These are phyloP conservation scores for Russula dissimulans DNA, from an alignment of 768 basidiomycete genomes.

Conservation along the genomic window DNA sequence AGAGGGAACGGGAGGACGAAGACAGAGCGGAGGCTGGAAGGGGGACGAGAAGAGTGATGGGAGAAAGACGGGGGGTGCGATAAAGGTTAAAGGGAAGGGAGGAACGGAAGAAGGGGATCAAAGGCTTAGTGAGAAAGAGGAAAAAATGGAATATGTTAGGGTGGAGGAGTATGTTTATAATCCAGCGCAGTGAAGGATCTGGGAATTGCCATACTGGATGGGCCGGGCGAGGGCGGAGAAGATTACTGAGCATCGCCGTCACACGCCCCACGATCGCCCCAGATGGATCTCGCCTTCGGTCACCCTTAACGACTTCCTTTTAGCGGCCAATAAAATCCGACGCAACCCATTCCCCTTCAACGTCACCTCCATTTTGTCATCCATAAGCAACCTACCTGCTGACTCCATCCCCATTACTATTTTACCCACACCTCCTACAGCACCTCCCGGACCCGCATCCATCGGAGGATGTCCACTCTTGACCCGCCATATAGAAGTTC, in stretches of 20 bases:
- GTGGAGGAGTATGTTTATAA: constrained; percentile 17
- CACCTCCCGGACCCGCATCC: not conserved
- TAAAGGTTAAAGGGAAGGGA: not conserved
- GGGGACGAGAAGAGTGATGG: not conserved
- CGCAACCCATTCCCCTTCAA: not conserved
- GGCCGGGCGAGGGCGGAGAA: not conserved
- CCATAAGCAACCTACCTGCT: not conserved
- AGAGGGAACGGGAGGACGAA: not conserved
- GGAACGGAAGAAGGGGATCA: not conserved
- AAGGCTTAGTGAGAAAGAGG: constrained; percentile 10
- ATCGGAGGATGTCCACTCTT: not conserved
- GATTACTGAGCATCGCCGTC: constrained; percentile 18
- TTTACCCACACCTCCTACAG: not conserved
- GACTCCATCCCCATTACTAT: not conserved
- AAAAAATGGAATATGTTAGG: not conserved
- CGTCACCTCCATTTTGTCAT: not conserved
- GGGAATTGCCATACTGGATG: constrained; percentile 13
- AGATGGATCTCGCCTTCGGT: constrained; percentile 6
- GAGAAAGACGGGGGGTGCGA: not conserved
- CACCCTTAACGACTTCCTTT: not conserved
- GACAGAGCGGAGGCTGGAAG: not conserved
- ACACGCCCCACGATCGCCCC: constrained; percentile 14
- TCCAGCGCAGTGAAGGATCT: constrained; percentile 8
- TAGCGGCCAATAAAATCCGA: not conserved
- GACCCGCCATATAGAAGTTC: not conserved